Evolutionary conservation across 1,139 yeast genomes (phyloP).

Genomic region (Scheffersomyces parashehatae): DNA sequence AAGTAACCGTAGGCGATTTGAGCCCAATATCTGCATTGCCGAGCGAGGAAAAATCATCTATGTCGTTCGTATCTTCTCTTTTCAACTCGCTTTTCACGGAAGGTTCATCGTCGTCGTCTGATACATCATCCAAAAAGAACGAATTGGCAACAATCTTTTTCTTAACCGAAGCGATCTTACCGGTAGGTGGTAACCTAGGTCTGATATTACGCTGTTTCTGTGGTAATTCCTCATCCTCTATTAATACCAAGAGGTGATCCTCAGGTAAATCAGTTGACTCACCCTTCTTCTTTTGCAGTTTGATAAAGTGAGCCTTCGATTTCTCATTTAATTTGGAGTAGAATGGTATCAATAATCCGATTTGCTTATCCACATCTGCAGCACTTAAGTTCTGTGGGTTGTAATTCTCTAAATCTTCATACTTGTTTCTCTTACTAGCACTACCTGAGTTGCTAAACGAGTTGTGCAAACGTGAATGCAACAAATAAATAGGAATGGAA

Average conservation of each 20-base stretch:
- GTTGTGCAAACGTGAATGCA: slow-evolving; percentile 74
- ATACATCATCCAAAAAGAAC: slow-evolving; percentile 41
- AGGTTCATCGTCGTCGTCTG: not conserved
- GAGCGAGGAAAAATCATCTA: not conserved
- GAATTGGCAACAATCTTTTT: slow-evolving; percentile 58
- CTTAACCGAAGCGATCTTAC: slow-evolving; percentile 74
- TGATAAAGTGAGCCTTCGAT: slow-evolving; percentile 48
- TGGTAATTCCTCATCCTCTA: slow-evolving; percentile 83
- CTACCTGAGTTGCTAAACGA: slow-evolving; percentile 45
- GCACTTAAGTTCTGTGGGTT: slow-evolving; percentile 51
- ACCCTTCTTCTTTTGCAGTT: slow-evolving; percentile 56
- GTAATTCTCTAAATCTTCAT: slow-evolving; percentile 61
- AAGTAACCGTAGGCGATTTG: not conserved
- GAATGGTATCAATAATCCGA: slow-evolving; percentile 63
- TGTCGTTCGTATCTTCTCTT: no score
- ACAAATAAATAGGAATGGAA: slow-evolving; percentile 83
- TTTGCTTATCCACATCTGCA: slow-evolving; percentile 51
- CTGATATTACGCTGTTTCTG: slow-evolving; percentile 77
- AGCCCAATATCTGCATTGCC: not conserved
- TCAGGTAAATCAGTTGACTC: slow-evolving; percentile 48
- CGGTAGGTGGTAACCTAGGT: slow-evolving; percentile 91
- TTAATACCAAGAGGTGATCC: slow-evolving; percentile 43
- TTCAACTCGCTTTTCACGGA: no score
- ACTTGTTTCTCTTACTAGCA: slow-evolving; percentile 50
- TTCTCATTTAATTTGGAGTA: slow-evolving; percentile 52